A percentile compares a stretch with the other conserved stretches of the same genome.
Conservation (phyloP, 805 yeast species). For the Kodamaea laetipori region DNA sequence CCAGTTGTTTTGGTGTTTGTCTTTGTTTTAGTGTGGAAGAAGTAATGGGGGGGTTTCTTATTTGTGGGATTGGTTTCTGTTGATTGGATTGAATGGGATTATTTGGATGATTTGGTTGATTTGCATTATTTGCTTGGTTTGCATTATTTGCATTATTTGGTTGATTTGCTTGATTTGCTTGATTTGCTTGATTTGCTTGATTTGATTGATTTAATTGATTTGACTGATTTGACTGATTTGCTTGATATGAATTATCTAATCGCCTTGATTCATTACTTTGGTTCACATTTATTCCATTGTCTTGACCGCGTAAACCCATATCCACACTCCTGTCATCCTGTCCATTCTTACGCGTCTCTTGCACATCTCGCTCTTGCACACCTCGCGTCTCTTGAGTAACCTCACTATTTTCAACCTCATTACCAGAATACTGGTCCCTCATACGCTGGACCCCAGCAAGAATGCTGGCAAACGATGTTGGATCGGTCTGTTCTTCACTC, state of each 20-base stretch:
- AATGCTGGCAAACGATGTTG: slow-evolving; percentile 70
- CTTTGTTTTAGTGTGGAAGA: background rate
- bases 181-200: background rate
- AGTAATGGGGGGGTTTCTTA: background rate
- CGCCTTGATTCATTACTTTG: background rate
- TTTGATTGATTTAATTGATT: background rate
- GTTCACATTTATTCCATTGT: background rate
- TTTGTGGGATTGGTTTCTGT: background rate
- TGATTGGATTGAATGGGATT: background rate
- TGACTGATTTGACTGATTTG: background rate
- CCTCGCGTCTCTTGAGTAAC: background rate
- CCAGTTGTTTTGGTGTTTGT: slow-evolving; percentile 3
- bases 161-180: background rate
- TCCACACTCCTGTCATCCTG: no score
- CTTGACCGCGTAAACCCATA: no score
- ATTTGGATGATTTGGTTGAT: background rate
- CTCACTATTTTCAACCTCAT: slow-evolving; percentile 1
- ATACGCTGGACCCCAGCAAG: slow-evolving; percentile 67
- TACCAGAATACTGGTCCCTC: slow-evolving; percentile 45
- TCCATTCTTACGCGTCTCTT: background rate
- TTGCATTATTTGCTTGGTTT: background rate
- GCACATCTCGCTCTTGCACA: background rate
- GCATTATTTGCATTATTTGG: background rate
- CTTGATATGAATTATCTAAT: background rate
- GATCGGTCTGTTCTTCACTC: slow-evolving; percentile 33